Evolutionary conservation across 164 flowering plant genomes (phyloP).

Genomic region (Annona squamosa): DNA sequence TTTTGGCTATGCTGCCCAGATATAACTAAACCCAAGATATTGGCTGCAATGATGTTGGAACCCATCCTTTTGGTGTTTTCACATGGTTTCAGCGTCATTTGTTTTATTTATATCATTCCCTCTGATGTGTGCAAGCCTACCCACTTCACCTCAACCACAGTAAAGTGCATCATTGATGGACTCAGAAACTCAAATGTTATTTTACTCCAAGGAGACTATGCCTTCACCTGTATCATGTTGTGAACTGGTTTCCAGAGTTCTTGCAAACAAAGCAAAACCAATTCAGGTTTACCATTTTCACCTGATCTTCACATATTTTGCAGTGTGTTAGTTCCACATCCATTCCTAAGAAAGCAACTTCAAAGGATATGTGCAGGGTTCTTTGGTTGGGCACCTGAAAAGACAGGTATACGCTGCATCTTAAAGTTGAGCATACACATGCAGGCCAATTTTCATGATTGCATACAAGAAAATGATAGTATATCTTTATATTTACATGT

Average conservation of each 20-base stretch:
- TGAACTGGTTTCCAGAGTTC: not conserved
- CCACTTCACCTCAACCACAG: too few relatives aligned
- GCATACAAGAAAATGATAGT: not conserved
- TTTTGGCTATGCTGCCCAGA: too few relatives aligned
- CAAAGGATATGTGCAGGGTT: conserved; percentile 55
- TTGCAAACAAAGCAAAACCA: not conserved
- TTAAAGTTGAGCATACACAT: not conserved
- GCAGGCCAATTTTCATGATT: not conserved
- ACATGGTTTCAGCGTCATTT: too few relatives aligned
- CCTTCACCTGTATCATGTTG: not conserved
- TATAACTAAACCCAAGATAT: too few relatives aligned
- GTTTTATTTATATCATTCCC: too few relatives aligned
- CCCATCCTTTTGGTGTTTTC: too few relatives aligned
- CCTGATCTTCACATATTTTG: conserved; percentile 1
- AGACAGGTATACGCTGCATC: conserved; percentile 50
- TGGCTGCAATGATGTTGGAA: too few relatives aligned
- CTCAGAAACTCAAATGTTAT: not conserved
- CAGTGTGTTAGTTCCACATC: conserved; percentile 54
- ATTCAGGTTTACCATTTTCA: not conserved
- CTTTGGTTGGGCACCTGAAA: conserved; percentile 83
- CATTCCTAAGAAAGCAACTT: conserved; percentile 50
- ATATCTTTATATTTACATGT: too few relatives aligned
- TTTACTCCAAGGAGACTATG: not conserved
- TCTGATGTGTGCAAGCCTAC: too few relatives aligned
- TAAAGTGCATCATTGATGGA: too few relatives aligned